phyloP scores from a whole-genome alignment of 2,329 filamentous ascomycete species.

The Aspergillus sclerotialis region DNA sequence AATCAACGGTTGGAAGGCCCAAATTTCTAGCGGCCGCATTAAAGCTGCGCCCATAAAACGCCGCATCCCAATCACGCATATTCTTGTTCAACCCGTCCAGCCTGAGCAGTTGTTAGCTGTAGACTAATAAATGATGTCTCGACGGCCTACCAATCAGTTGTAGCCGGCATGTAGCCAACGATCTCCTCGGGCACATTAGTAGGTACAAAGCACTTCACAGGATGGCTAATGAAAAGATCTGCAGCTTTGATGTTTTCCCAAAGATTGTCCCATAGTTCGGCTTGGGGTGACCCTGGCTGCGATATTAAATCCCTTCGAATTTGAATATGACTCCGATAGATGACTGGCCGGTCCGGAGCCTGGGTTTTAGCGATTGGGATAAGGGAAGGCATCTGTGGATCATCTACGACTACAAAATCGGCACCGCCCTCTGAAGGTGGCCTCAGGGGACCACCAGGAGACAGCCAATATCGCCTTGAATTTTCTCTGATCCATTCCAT shows the following conservation, averaged over 20 bases:
- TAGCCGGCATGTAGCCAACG: constrained; percentile 70
- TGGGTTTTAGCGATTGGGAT: constrained; percentile 66
- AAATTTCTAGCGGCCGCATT: constrained; percentile 56
- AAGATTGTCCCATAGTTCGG: constrained; percentile 67
- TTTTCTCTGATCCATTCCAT: constrained; percentile 68
- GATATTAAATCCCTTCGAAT: constrained; percentile 67
- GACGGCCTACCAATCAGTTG: constrained; percentile 62
- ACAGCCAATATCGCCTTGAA: constrained; percentile 67
- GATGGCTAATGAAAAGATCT: constrained; percentile 77
- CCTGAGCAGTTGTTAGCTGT: constrained; percentile 30
- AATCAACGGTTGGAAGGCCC: constrained; percentile 34
- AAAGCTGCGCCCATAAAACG: constrained; percentile 70
- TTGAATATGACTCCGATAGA: constrained; percentile 79
- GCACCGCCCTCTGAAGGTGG: constrained; percentile 63
- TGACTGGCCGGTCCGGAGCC: constrained; percentile 66
- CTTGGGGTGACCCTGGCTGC: constrained; percentile 57
- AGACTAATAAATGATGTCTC: neutral
- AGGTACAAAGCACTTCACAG: constrained; percentile 69
- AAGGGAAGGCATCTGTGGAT: constrained; percentile 76
- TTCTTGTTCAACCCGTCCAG: constrained; percentile 74
- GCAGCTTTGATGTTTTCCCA: constrained; percentile 64
- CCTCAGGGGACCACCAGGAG: constrained; percentile 59
- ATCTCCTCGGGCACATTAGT: constrained; percentile 57
- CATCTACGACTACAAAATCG: constrained; percentile 70
- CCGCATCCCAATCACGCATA: constrained; percentile 61